phyloP scores from a whole-genome alignment of 2,329 filamentous ascomycete genomes.

The Aspergillus calidoustus region DNA sequence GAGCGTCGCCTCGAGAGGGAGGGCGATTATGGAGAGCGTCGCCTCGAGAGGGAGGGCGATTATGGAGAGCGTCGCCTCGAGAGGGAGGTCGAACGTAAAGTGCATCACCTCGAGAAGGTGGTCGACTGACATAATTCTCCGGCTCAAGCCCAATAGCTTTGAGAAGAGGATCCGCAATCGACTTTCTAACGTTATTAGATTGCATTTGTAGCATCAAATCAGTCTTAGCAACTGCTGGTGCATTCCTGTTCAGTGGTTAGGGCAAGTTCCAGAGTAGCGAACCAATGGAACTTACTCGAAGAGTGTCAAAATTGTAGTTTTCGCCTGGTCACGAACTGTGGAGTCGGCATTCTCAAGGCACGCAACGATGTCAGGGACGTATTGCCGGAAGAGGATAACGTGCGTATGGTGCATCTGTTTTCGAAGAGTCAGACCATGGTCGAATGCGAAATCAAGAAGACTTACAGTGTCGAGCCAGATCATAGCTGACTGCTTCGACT shows the following conservation, averaged over 20 bases:
- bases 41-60: slow-evolving; percentile 6
- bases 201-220: slow-evolving; percentile 87
- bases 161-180: slow-evolving; percentile 81
- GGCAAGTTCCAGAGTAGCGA: background rate
- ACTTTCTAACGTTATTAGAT: slow-evolving; percentile 81
- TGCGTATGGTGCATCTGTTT: slow-evolving; percentile 78
- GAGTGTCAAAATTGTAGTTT: slow-evolving; percentile 80
- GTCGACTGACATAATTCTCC: slow-evolving; percentile 9
- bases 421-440: slow-evolving; percentile 15
- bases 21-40: slow-evolving; percentile 14
- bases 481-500: slow-evolving; percentile 83
- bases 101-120: slow-evolving; percentile 4
- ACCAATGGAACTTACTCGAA: slow-evolving; percentile 65
- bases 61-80: slow-evolving; percentile 12
- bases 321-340: slow-evolving; percentile 82
- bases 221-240: slow-evolving; percentile 80
- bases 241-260: slow-evolving; percentile 58
- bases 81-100: too few species aligned
- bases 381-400: slow-evolving; percentile 77
- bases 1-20: slow-evolving; percentile 2
- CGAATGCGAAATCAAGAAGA: slow-evolving; percentile 16
- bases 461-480: slow-evolving; percentile 79
- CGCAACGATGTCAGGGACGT: slow-evolving; percentile 81
- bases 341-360: slow-evolving; percentile 89
- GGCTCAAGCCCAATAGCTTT: slow-evolving; percentile 67